phyloP scores from a whole-genome alignment of 768 basidiomycete species.

The Lactarius vividus region DNA sequence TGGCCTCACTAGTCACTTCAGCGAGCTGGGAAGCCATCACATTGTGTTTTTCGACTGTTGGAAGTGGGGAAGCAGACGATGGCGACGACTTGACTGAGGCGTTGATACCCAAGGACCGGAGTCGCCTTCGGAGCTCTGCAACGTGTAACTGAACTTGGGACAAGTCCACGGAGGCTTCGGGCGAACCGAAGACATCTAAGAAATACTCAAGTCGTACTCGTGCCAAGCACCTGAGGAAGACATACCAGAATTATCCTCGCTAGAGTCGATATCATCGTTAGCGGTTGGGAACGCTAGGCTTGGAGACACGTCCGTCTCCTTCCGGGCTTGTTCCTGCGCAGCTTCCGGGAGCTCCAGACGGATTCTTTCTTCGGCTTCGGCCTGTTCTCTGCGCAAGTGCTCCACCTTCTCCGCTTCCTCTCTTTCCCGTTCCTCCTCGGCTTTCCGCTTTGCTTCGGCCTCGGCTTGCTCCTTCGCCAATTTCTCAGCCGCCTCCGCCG shows the following conservation, averaged over 20 bases:
- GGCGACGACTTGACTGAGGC: conserved; percentile 46
- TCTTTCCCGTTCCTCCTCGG: conserved; percentile 28
- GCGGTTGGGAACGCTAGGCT: conserved; percentile 5
- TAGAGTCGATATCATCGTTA: conserved; percentile 3
- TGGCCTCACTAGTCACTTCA: conserved; percentile 44
- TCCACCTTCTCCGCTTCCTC: conserved; percentile 29
- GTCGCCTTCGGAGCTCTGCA: conserved; percentile 52
- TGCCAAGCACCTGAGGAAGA: not conserved
- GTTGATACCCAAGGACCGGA: conserved; percentile 61
- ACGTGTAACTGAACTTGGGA: conserved; percentile 50
- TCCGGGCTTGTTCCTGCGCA: conserved; percentile 4
- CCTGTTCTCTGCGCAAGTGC: conserved; percentile 26
- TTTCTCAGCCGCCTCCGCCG: conserved; percentile 29
- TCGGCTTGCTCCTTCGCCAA: conserved; percentile 27
- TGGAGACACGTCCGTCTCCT: not conserved
- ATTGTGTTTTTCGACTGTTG: conserved; percentile 47
- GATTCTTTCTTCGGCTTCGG: conserved; percentile 25
- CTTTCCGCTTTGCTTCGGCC: conserved; percentile 24
- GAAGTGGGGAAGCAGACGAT: conserved; percentile 43
- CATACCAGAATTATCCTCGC: conserved; percentile 11
- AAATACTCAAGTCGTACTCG: not conserved
- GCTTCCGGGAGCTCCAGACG: not conserved
- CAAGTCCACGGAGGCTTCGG: conserved; percentile 34
- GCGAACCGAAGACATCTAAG: conserved; percentile 16
- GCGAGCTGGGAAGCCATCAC: conserved; percentile 48